Conservation (phyloP, 73 alveolate species). For the Paramecium sonneborni region DNA sequence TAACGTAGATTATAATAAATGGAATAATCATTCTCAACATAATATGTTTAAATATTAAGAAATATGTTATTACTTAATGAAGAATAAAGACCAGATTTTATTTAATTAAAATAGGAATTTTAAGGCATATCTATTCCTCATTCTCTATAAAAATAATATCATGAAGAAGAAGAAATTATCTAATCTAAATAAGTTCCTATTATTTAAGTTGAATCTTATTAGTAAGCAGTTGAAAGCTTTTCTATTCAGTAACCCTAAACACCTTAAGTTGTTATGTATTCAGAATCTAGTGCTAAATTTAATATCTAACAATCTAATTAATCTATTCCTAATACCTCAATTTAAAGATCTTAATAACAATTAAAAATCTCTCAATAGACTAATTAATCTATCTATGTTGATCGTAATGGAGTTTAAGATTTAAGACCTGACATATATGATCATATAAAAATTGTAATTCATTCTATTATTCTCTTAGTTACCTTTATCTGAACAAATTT, state of each 20-base stretch:
- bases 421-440: conserved; percentile 4
- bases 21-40: background rate
- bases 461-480: background rate
- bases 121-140: background rate
- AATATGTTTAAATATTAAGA: background rate
- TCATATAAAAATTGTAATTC: background rate
- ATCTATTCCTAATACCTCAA: background rate
- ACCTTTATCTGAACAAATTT: background rate
- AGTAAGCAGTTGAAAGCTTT: background rate
- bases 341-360: background rate
- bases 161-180: background rate
- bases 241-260: background rate
- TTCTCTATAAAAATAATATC: background rate
- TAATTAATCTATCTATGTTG: background rate
- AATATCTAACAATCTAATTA: background rate
- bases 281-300: background rate
- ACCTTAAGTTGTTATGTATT: background rate
- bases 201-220: background rate
- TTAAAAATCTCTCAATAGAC: background rate
- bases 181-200: background rate
- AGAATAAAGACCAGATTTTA: conserved; percentile 46
- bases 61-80: conserved; percentile 19
- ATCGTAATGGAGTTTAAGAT: background rate
- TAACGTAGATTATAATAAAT: conserved; percentile 13
- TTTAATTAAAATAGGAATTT: background rate